These are phyloP conservation scores for Inonotus obliquus DNA, from an alignment of 1,284 basidiomycete genomes.

Conservation along the genomic window DNA sequence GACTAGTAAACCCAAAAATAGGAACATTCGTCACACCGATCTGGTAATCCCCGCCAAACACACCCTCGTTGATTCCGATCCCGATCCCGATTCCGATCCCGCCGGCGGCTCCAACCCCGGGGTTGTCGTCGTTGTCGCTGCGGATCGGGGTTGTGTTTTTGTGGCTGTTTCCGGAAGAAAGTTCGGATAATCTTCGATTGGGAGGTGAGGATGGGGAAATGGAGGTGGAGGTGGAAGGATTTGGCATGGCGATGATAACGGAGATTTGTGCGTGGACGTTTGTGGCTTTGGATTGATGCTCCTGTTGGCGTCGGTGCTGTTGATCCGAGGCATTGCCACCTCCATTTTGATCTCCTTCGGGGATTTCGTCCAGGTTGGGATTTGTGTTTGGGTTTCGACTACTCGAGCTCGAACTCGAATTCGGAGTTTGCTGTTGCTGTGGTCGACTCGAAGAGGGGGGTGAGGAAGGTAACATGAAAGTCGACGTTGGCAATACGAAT, in stretches of 20 bases:
- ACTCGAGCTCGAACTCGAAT: too few species aligned
- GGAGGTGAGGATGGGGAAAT: not conserved
- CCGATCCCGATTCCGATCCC: too few species aligned
- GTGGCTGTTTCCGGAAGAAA: not conserved
- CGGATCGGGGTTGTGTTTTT: not conserved
- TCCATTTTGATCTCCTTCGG: not conserved
- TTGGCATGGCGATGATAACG: constrained; percentile 17
- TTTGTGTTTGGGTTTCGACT: not conserved
- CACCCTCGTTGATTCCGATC: too few species aligned
- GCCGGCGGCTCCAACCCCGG: too few species aligned
- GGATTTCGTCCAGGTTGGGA: not conserved
- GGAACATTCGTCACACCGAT: constrained; percentile 11
- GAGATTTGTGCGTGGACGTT: constrained; percentile 6
- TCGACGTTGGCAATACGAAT: not conserved
- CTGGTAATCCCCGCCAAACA: not conserved
- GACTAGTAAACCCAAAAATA: not conserved
- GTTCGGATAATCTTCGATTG: not conserved
- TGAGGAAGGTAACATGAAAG: not conserved
- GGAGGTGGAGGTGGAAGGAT: too few species aligned
- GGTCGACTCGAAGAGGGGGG: not conserved
- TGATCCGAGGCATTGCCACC: not conserved
- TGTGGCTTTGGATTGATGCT: not conserved
- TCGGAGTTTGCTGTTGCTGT: not conserved
- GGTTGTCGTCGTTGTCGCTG: not conserved
- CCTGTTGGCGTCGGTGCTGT: not conserved